These are phyloP conservation scores for Lavandula angustifolia DNA, from an alignment of 257 asterid species.

Conservation along the genomic window DNA sequence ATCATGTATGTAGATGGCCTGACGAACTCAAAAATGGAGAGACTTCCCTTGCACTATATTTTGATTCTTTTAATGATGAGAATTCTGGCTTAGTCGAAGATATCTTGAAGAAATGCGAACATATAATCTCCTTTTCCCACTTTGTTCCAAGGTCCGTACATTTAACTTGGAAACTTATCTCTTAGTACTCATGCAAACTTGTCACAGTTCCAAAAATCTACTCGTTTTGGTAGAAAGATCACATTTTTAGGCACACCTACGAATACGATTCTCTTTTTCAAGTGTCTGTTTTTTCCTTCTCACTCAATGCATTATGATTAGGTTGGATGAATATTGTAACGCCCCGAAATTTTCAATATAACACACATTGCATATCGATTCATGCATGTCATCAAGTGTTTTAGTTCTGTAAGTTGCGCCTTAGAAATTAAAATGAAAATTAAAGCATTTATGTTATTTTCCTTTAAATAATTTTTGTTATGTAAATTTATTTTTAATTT, in stretches of 20 bases:
- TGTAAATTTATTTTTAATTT: no score
- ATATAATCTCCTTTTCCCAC: conserved; percentile 75
- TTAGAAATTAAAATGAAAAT: no score
- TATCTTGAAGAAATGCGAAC: conserved; percentile 58
- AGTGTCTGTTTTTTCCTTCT: not conserved
- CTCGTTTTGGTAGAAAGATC: not conserved
- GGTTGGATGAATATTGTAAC: no score
- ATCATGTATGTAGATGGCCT: conserved; percentile 86
- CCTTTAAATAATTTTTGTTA: no score
- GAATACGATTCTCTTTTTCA: not conserved
- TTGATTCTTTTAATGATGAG: conserved; percentile 76
- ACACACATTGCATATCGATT: no score
- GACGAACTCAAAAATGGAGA: conserved; percentile 53
- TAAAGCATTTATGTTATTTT: no score
- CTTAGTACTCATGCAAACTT: conserved; percentile 7
- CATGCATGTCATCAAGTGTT: no score
- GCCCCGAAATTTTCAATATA: no score
- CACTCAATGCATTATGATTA: not conserved
- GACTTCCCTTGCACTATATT: conserved; percentile 66
- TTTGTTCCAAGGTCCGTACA: conserved; percentile 76
- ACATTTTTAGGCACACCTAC: not conserved
- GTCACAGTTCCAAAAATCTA: not conserved
- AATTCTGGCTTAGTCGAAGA: conserved; percentile 48
- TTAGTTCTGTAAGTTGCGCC: no score
- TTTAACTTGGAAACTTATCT: conserved; percentile 20